A percentile compares a stretch with the other conserved stretches of the same genome.
Evolutionary conservation across 2,329 filamentous ascomycete species (phyloP).

Genomic region (Pyricularia grisea): DNA sequence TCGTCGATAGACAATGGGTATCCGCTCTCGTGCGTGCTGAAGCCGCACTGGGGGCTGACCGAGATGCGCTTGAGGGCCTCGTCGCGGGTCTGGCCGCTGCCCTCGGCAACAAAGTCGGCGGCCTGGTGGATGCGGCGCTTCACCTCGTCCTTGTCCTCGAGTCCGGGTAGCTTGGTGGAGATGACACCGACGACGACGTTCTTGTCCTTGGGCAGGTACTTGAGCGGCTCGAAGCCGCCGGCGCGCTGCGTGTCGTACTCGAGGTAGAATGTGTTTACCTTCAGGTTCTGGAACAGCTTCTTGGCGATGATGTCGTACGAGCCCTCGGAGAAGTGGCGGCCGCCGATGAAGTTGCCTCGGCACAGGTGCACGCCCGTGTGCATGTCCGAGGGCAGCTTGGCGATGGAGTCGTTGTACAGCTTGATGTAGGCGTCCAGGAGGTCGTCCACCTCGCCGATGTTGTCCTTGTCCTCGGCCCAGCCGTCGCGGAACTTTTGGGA

Average conservation of each 20-base stretch:
- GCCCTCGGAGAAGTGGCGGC: slow-evolving; percentile 56
- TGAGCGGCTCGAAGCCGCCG: slow-evolving; percentile 57
- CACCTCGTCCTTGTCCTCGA: slow-evolving; percentile 56
- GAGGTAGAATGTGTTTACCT: slow-evolving; percentile 59
- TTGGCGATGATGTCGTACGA: slow-evolving; percentile 58
- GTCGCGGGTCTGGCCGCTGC: slow-evolving; percentile 51
- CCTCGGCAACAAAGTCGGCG: slow-evolving; percentile 61
- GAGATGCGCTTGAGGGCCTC: slow-evolving; percentile 60
- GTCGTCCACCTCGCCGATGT: slow-evolving; percentile 58
- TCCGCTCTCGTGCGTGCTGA: slow-evolving; percentile 64
- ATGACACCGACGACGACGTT: slow-evolving; percentile 56
- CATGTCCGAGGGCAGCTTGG: slow-evolving; percentile 56
- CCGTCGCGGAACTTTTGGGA: slow-evolving; percentile 61
- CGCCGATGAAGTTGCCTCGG: slow-evolving; percentile 57
- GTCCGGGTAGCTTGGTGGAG: slow-evolving; percentile 50
- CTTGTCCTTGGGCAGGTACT: slow-evolving; percentile 49
- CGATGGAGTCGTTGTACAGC: slow-evolving; percentile 65
- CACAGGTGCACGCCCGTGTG: slow-evolving; percentile 72
- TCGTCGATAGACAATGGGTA: slow-evolving; percentile 61
- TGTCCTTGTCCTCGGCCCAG: slow-evolving; percentile 58
- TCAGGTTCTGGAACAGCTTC: slow-evolving; percentile 54
- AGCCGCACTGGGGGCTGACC: slow-evolving; percentile 64
- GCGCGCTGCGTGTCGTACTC: slow-evolving; percentile 59
- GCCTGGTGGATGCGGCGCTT: slow-evolving; percentile 49
- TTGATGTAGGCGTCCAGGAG: slow-evolving; percentile 68